Percentiles rank a stretch among this genome's conserved stretches.
phyloP scores from a whole-genome alignment of 169 alveolate species.

The Plasmodium vinckei region DNA sequence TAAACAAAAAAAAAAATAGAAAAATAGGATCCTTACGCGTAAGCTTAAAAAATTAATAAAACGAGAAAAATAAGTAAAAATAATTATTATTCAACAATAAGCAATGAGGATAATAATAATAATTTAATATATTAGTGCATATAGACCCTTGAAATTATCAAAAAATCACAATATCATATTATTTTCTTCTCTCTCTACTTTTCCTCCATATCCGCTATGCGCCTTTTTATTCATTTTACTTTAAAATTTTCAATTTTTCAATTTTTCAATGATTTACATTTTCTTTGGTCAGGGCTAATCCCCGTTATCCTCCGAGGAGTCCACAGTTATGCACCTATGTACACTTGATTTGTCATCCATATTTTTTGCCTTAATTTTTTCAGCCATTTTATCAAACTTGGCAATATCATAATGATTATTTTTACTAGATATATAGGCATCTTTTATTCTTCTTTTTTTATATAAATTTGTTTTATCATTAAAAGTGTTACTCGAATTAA shows the following conservation, averaged over 20 bases:
- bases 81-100: no score
- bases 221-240: neutral
- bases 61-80: constrained; percentile 1
- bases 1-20: constrained; percentile 14
- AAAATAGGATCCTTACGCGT: neutral
- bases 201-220: neutral
- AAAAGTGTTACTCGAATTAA: constrained; percentile 9
- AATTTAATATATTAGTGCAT: no score
- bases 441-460: constrained; percentile 56
- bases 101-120: no score
- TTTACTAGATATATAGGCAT: constrained; percentile 12
- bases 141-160: no score
- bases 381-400: constrained; percentile 19
- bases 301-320: constrained; percentile 27
- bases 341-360: constrained; percentile 13
- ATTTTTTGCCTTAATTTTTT: constrained; percentile 16
- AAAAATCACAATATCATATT: no score
- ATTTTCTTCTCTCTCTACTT: no score
- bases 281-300: neutral
- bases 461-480: constrained; percentile 41
- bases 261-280: neutral
- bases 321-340: constrained; percentile 14
- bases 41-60: neutral
- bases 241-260: neutral
- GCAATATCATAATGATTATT: constrained; percentile 5